Percentiles rank a stretch among this genome's conserved stretches.
Conservation (phyloP, 1,139 yeast species). For the Pichia sp. region DNA sequence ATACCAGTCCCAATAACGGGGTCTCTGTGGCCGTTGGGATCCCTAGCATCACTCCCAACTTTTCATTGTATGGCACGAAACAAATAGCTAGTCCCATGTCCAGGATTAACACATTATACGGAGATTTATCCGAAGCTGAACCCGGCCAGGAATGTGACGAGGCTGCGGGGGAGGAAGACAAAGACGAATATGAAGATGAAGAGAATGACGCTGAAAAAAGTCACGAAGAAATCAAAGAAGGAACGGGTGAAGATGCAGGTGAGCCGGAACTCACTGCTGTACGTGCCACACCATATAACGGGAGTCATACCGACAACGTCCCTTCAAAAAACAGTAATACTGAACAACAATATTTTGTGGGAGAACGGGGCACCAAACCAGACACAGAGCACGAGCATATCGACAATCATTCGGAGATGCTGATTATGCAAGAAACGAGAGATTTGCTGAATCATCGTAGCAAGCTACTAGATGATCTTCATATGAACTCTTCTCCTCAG, state of each 20-base stretch:
- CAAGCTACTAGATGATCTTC: slow-evolving; percentile 8
- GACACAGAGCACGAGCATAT: no score
- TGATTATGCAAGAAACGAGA: slow-evolving; percentile 2
- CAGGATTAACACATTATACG: not conserved
- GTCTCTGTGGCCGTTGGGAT: not conserved
- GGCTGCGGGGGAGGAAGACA: not conserved
- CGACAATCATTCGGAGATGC: no score
- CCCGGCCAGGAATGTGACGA: not conserved
- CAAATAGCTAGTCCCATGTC: not conserved
- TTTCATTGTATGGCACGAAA: not conserved
- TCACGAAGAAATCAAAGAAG: no score
- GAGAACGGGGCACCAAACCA: no score
- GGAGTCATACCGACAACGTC: no score
- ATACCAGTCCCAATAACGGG: not conserved
- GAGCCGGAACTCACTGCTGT: no score
- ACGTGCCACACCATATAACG: no score
- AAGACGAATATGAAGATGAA: not conserved
- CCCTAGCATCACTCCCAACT: not conserved
- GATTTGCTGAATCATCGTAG: slow-evolving; percentile 8
- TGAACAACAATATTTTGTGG: no score
- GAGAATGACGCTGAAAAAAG: not conserved
- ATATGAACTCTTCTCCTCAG: slow-evolving; percentile 1
- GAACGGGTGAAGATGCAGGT: no score
- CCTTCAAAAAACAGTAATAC: no score
- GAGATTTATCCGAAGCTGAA: not conserved